These are phyloP conservation scores for Yueomyces sinensis DNA, from an alignment of 805 yeast species.

Conservation along the genomic window DNA sequence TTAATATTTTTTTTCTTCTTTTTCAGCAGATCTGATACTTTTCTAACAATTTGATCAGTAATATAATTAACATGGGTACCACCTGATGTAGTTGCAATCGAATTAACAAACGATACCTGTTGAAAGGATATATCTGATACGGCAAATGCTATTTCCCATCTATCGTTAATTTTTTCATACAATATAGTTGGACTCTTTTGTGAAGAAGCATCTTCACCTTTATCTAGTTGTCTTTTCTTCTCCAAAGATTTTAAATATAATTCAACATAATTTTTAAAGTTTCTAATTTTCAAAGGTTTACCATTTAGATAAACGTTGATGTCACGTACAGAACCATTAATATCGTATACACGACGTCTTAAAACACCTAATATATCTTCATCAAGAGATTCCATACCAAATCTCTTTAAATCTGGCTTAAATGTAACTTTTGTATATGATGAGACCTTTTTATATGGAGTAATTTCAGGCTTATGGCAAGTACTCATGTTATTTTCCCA, in stretches of 20 bases:
- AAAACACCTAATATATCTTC: slow-evolving; percentile 72
- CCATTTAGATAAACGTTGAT: slow-evolving; percentile 70
- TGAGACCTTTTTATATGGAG: slow-evolving; percentile 34
- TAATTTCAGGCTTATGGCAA: slow-evolving; percentile 64
- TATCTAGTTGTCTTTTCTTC: slow-evolving; percentile 29
- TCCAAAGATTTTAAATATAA: slow-evolving; percentile 72
- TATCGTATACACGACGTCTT: slow-evolving; percentile 87
- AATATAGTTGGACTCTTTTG: slow-evolving; percentile 42
- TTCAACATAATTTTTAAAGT: slow-evolving; percentile 80
- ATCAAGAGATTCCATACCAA: slow-evolving; percentile 76
- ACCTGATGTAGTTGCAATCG: slow-evolving; percentile 94
- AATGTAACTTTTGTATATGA: slow-evolving; percentile 84
- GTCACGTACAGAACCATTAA: slow-evolving; percentile 86
- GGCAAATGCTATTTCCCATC: slow-evolving; percentile 96
- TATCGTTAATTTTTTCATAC: slow-evolving; percentile 65
- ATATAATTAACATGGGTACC: slow-evolving; percentile 89
- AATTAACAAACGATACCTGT: slow-evolving; percentile 93
- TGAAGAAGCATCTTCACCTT: slow-evolving; percentile 23
- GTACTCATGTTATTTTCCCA: slow-evolving; percentile 83
- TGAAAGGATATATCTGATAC: slow-evolving; percentile 82
- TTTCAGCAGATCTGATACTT: slow-evolving; percentile 59
- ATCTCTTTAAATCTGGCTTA: slow-evolving; percentile 74
- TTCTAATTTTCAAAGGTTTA: slow-evolving; percentile 49
- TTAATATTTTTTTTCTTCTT: slow-evolving; percentile 60
- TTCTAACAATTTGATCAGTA: slow-evolving; percentile 71